Evolutionary conservation across 1,284 basidiomycete species (phyloP).

Genomic region (Apiotrichum gamsii): DNA sequence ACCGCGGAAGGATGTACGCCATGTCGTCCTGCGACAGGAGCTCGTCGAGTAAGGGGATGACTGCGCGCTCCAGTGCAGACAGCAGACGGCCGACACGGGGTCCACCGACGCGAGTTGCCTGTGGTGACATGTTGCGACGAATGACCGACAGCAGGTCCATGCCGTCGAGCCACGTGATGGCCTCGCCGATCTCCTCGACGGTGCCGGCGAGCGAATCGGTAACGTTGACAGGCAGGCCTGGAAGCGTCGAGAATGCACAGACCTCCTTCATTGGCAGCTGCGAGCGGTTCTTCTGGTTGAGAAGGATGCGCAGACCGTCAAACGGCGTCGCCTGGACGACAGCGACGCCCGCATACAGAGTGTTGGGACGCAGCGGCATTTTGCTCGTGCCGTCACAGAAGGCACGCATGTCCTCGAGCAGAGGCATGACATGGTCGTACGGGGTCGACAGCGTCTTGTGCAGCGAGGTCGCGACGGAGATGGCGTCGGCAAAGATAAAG

Average conservation of each 20-base stretch:
- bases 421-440: slow-evolving; percentile 41
- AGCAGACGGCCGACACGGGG: slow-evolving; percentile 31
- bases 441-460: slow-evolving; percentile 48
- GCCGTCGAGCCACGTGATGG: slow-evolving; percentile 41
- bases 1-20: slow-evolving; percentile 40
- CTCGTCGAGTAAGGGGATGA: slow-evolving; percentile 45
- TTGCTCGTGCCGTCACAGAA: slow-evolving; percentile 43
- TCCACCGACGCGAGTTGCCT: slow-evolving; percentile 19
- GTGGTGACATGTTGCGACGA: slow-evolving; percentile 32
- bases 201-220: slow-evolving; percentile 28
- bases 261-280: slow-evolving; percentile 47
- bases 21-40: slow-evolving; percentile 41
- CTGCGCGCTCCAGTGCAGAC: slow-evolving; percentile 32
- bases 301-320: slow-evolving; percentile 47
- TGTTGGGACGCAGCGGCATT: slow-evolving; percentile 39
- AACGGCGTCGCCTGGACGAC: slow-evolving; percentile 49
- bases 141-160: slow-evolving; percentile 44
- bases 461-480: slow-evolving; percentile 43
- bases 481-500: slow-evolving; percentile 48
- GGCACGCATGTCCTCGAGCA: slow-evolving; percentile 43
- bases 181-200: slow-evolving; percentile 46
- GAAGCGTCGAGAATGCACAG: slow-evolving; percentile 26
- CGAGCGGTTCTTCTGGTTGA: slow-evolving; percentile 41
- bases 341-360: slow-evolving; percentile 46
- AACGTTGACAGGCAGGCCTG: slow-evolving; percentile 9